These are phyloP conservation scores for Pichia cabralensis DNA, from an alignment of 805 yeast genomes.

Conservation along the genomic window DNA sequence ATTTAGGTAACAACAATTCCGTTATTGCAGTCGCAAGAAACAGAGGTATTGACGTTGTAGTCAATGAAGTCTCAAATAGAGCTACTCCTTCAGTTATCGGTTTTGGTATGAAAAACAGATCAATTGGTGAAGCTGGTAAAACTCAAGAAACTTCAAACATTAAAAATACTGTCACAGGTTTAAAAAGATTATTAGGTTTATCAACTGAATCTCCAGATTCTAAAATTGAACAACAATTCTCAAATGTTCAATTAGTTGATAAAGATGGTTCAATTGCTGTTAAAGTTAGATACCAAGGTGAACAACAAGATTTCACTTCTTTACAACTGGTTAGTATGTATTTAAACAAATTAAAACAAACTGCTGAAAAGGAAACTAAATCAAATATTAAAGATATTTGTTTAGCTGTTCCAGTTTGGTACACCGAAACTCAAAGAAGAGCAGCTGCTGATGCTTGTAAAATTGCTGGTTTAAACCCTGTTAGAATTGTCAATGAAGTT, in stretches of 20 bases:
- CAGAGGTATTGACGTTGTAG: slow-evolving; percentile 97
- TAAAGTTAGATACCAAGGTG: slow-evolving; percentile 76
- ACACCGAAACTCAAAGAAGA: slow-evolving; percentile 92
- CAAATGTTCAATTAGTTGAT: slow-evolving; percentile 63
- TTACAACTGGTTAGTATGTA: slow-evolving; percentile 93
- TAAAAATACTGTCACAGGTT: slow-evolving; percentile 91
- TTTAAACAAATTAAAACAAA: slow-evolving; percentile 79
- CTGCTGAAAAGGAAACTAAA: slow-evolving; percentile 74
- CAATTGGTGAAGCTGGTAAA: slow-evolving; percentile 92
- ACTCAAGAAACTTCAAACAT: slow-evolving; percentile 93
- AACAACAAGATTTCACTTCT: slow-evolving; percentile 69
- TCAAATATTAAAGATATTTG: slow-evolving; percentile 77
- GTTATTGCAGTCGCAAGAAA: slow-evolving; percentile 95
- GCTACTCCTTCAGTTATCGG: slow-evolving; percentile 86
- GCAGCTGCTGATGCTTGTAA: slow-evolving; percentile 91
- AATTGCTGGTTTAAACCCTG: slow-evolving; percentile 96
- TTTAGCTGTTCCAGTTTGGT: slow-evolving; percentile 95
- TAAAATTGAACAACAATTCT: slow-evolving; percentile 60
- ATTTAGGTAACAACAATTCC: slow-evolving; percentile 90
- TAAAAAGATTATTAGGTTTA: slow-evolving; percentile 88
- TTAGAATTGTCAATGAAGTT: slow-evolving; percentile 92
- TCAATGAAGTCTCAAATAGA: slow-evolving; percentile 97
- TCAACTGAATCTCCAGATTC: slow-evolving; percentile 67
- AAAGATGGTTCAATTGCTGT: slow-evolving; percentile 71
- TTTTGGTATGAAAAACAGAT: slow-evolving; percentile 81